Base-by-base conservation (phyloP, 2,329 filamentous ascomycete genomes). In the Aspergillus persii region DNA sequence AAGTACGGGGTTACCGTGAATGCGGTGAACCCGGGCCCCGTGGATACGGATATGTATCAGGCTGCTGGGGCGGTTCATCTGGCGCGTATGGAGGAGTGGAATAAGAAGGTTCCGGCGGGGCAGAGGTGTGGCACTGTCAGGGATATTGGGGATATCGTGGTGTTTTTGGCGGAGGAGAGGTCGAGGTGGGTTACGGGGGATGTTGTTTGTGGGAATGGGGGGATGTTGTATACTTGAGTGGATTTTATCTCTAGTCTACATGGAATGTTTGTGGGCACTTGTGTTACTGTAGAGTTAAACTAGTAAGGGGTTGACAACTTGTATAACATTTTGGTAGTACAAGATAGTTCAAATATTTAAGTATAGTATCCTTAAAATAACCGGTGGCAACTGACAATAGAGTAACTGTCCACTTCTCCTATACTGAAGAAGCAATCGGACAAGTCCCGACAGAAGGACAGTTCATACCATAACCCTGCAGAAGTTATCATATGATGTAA, bases 1-100 rank as follows among this genome's bases (percentile, higher is more conserved):
- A 63, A 66, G 27, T 72, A 73, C 56, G 68, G 68, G 2, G 63
- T 67, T 51, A 74, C 71, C 2, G 67, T 73, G 2, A 73, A 73
- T 50, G 63, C 63, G 3, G 69, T 74, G 3, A 69, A 66, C 30
- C 71, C 71, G 0, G 70, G 71, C 8, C 68, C 70, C 1, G 66
- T 68, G 7, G 64, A 65, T 54, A 70, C 68, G 23, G 62, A 64
- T 51, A 63, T 65, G 59, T 65, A 63, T 49, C 62, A 60, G 30
- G 56, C 56, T 18, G 61, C 62, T 4, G 58, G 61, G 1, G 48
- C 49, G 29, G 60, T 63, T 39, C 60, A 61, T 54, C 39, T 61
- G 36, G 56, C 52, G 9, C 48, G 63, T 9, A 62, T 63, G 60
- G 61, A 65, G 50, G 58, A 61, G 50, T 52, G 60, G 50, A 62